These are phyloP conservation scores for Phialophora chinensis DNA, from an alignment of 2,329 filamentous ascomycete genomes.

Conservation along the genomic window DNA sequence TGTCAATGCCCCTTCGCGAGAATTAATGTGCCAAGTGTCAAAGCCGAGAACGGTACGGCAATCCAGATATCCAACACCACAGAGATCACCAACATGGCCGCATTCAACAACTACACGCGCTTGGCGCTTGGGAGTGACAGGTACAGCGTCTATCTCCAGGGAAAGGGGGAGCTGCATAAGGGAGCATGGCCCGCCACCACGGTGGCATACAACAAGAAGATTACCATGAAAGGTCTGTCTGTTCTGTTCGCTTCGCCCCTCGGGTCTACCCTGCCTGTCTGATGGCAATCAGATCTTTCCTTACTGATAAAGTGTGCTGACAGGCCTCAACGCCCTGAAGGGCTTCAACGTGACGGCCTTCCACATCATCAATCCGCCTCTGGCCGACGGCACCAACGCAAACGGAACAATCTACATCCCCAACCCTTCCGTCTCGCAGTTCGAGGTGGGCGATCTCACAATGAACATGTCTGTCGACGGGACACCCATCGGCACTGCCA, in stretches of 20 bases:
- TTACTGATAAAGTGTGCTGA: background rate
- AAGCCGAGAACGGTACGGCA: conserved; percentile 51
- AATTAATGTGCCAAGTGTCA: conserved; percentile 46
- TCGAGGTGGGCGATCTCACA: conserved; percentile 64
- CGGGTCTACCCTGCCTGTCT: conserved; percentile 1
- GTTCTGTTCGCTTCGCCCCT: conserved; percentile 1
- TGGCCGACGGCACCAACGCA: conserved; percentile 59
- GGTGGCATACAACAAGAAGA: conserved; percentile 62
- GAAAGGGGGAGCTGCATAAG: conserved; percentile 59
- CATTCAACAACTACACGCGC: conserved; percentile 58
- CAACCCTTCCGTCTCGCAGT: conserved; percentile 64
- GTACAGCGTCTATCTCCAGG: conserved; percentile 58
- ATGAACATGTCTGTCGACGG: conserved; percentile 58
- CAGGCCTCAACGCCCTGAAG: conserved; percentile 63
- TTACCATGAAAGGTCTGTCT: conserved; percentile 61
- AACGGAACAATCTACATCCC: conserved; percentile 62
- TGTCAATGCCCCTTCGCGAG: conserved; percentile 1
- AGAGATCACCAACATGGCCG: conserved; percentile 50
- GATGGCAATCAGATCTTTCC: background rate
- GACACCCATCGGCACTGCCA: conserved; percentile 56
- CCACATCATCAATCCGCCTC: conserved; percentile 50
- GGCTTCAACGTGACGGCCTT: conserved; percentile 59
- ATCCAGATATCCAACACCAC: conserved; percentile 53
- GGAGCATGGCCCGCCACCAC: conserved; percentile 56
- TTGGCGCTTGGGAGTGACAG: conserved; percentile 57